phyloP scores from a whole-genome alignment of 805 yeast species.

The Candida multigemmis region DNA sequence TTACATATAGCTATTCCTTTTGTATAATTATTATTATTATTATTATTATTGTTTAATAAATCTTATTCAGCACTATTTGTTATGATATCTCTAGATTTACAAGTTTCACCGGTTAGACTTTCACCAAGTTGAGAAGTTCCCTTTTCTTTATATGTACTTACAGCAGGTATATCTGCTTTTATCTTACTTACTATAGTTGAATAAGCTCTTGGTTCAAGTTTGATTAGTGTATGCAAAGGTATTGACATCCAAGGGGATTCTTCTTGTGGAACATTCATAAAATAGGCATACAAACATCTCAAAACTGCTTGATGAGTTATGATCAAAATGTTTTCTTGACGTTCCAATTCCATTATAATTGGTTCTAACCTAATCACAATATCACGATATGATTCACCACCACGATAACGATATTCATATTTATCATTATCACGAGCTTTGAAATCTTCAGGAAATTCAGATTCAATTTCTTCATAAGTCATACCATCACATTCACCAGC shows the following conservation, averaged over 20 bases:
- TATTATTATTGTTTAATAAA: neutral
- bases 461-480: conserved; percentile 89
- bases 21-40: no score
- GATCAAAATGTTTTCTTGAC: conserved; percentile 91
- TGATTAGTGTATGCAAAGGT: conserved; percentile 90
- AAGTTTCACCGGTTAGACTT: conserved; percentile 22
- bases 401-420: conserved; percentile 90
- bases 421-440: conserved; percentile 93
- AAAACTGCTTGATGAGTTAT: conserved; percentile 97
- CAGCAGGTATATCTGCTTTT: conserved; percentile 96
- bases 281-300: conserved; percentile 93
- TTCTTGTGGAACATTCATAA: conserved; percentile 97
- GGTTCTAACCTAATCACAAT: conserved; percentile 94
- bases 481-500: conserved; percentile 97
- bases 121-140: conserved; percentile 71
- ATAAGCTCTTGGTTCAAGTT: conserved; percentile 92
- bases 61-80: conserved; percentile 23
- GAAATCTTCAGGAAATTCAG: conserved; percentile 85
- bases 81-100: conserved; percentile 43
- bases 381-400: conserved; percentile 95
- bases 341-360: conserved; percentile 94
- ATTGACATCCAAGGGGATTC: conserved; percentile 99
- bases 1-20: no score
- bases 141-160: conserved; percentile 89
- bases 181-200: conserved; percentile 81